Evolutionary conservation across 768 basidiomycete species (phyloP), one percentile per base, ranked within the genome.

Genomic region (Chlorophyllum brunneum): DNA sequence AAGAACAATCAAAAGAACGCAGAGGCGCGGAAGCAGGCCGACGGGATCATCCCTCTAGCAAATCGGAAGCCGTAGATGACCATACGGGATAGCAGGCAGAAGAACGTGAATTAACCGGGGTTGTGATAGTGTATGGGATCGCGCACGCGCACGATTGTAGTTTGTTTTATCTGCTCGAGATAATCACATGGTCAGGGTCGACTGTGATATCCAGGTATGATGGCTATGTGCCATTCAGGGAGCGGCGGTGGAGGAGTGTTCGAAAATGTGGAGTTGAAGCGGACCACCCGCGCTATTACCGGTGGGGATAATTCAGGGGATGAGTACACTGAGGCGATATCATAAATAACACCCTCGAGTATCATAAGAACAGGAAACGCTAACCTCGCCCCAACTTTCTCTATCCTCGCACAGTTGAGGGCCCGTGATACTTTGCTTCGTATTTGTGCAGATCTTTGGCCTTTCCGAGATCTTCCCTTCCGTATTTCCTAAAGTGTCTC

Each of bases 1-100:
- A 98, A 97, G 76, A 93, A 86, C 66, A 91, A 92, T 63, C 93
- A 95, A 72, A 88, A 88, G 62, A 90, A 85, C 66, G 67, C 76
- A 45, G 91, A 92, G 60, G 73, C 70, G 59, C 77, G 79, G 56
- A 69, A 68, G 22, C 77, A 76, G 59, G 66, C 69, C 24, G 74
- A 80, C 47, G 56, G 67, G 1, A 76, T 88, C 54, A 77, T 92
- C 57, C 90, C 91, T 16, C 65, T 89, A 56, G 65, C 78, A 51
- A 77, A 69, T 62, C 75, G 85, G 66, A 80, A 73, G 55, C 55
- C 63, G 54, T 71, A 64, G 59, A 48, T 29, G 31, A 39, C n/a
- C 3, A 16, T 27, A 10, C 29, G 8, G 38, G 20, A 26, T 23
- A 49, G 30, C 49, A 51, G 55, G 57, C 51, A 40, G 63, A 63